These are phyloP conservation scores for Plasmodium berghei DNA, from an alignment of 169 alveolate species.

Conservation along the genomic window DNA sequence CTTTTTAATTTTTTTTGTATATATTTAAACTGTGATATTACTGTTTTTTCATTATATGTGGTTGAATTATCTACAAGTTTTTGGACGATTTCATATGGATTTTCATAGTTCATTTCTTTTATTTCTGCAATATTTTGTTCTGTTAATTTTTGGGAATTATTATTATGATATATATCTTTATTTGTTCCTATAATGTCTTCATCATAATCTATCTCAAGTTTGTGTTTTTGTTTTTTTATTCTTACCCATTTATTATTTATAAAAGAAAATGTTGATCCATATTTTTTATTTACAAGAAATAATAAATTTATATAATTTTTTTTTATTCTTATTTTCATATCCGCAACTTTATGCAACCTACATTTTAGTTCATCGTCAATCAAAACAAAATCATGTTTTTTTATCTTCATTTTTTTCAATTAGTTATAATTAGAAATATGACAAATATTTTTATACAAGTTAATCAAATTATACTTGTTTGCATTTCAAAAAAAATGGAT, in stretches of 20 bases:
- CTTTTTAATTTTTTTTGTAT: constrained; percentile 58
- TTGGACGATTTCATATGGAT: constrained; percentile 67
- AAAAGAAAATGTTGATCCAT: constrained; percentile 61
- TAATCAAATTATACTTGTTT: too few species aligned
- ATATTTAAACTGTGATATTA: constrained; percentile 57
- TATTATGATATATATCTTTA: constrained; percentile 42
- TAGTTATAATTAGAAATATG: background rate
- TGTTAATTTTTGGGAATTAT: constrained; percentile 47
- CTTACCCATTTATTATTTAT: constrained; percentile 65
- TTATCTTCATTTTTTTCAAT: constrained; percentile 20
- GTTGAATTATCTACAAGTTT: constrained; percentile 34
- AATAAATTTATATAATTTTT: constrained; percentile 32
- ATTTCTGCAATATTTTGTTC: constrained; percentile 52
- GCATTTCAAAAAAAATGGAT: too few species aligned
- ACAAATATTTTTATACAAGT: background rate
- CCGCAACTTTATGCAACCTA: constrained; percentile 46
- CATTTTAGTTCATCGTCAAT: constrained; percentile 61
- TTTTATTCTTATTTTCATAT: constrained; percentile 60
- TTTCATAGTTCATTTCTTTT: constrained; percentile 27
- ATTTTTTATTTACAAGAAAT: constrained; percentile 54
- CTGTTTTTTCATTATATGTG: constrained; percentile 53
- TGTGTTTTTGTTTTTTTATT: constrained; percentile 23
- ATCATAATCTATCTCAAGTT: constrained; percentile 27
- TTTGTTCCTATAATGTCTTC: constrained; percentile 55
- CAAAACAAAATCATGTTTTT: constrained; percentile 62